These are phyloP conservation scores for Trichosporon ovoides DNA, from an alignment of 1,284 basidiomycete genomes.

Conservation along the genomic window DNA sequence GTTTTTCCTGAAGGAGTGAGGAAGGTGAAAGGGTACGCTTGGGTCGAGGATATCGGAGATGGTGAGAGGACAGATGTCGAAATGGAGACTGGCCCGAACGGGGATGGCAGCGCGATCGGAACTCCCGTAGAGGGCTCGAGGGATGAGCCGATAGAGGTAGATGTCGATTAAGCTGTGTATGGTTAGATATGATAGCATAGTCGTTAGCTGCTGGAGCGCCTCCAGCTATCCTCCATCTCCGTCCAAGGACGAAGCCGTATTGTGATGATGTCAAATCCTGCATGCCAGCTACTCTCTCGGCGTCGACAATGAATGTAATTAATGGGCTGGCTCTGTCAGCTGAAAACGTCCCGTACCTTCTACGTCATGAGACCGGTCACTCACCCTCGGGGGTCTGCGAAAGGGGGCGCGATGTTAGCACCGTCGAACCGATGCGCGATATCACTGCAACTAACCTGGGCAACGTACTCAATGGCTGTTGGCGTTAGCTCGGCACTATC, in stretches of 20 bases:
- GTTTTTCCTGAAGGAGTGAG: slow-evolving; percentile 13
- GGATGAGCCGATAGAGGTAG: slow-evolving; percentile 10
- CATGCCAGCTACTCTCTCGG: slow-evolving; percentile 24
- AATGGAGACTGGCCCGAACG: neutral
- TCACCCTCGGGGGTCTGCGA: slow-evolving; percentile 47
- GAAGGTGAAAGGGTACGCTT: slow-evolving; percentile 22
- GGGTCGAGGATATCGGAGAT: slow-evolving; percentile 15
- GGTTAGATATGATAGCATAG: slow-evolving; percentile 9
- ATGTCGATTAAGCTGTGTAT: slow-evolving; percentile 8
- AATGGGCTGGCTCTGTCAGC: slow-evolving; percentile 27
- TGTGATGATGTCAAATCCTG: slow-evolving; percentile 22
- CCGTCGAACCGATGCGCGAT: neutral
- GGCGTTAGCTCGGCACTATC: slow-evolving; percentile 9
- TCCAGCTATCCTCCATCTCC: too few species aligned
- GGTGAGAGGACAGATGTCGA: neutral
- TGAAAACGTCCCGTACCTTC: slow-evolving; percentile 1
- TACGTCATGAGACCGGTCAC: slow-evolving; percentile 15
- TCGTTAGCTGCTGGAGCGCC: neutral
- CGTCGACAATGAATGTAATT: slow-evolving; percentile 17
- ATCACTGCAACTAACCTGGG: slow-evolving; percentile 53
- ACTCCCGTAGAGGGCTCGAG: slow-evolving; percentile 7
- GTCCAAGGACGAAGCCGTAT: neutral
- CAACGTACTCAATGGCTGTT: slow-evolving; percentile 93
- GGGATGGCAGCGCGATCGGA: neutral
- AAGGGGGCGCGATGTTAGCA: slow-evolving; percentile 16